Conservation (phyloP, 2,329 filamentous ascomycete species). For the Colletotrichum navitas region DNA sequence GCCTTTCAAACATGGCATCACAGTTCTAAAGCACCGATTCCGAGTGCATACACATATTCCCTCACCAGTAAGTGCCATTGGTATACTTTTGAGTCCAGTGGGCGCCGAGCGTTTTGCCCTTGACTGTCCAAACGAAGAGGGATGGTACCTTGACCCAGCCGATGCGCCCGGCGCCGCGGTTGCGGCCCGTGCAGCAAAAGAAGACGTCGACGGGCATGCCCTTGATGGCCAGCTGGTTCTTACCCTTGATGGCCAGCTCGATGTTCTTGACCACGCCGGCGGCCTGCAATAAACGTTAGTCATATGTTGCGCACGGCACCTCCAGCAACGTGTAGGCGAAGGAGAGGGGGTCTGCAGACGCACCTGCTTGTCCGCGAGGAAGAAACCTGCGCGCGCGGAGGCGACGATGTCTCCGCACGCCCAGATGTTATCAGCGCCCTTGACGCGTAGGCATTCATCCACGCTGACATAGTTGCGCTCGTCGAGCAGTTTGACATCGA, state of each 20-base stretch:
- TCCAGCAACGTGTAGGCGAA: background rate
- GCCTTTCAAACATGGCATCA: background rate
- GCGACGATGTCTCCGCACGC: constrained; percentile 67
- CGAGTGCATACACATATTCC: background rate
- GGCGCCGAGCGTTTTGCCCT: constrained; percentile 63
- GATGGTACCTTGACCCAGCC: constrained; percentile 63
- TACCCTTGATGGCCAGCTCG: constrained; percentile 60
- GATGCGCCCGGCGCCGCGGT: constrained; percentile 63
- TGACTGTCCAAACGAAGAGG: constrained; percentile 63
- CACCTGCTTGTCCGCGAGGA: constrained; percentile 70
- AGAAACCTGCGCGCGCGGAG: constrained; percentile 67
- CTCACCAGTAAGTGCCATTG: constrained; percentile 62
- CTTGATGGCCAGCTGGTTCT: constrained; percentile 59
- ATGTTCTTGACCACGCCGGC: constrained; percentile 67
- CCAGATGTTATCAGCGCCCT: constrained; percentile 61
- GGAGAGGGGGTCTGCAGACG: constrained; percentile 38
- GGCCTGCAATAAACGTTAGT: constrained; percentile 50
- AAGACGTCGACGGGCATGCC: constrained; percentile 63
- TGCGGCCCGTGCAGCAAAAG: constrained; percentile 62
- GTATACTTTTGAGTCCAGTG: constrained; percentile 60
- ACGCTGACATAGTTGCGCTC: constrained; percentile 60
- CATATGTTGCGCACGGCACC: background rate
- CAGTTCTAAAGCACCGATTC: no score
- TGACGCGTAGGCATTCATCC: constrained; percentile 64
- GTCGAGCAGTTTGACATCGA: constrained; percentile 60